A percentile compares a stretch with the other conserved stretches of the same genome.
phyloP scores from a whole-genome alignment of 306 rosid genomes.

The Dalbergia cochinchinensis region DNA sequence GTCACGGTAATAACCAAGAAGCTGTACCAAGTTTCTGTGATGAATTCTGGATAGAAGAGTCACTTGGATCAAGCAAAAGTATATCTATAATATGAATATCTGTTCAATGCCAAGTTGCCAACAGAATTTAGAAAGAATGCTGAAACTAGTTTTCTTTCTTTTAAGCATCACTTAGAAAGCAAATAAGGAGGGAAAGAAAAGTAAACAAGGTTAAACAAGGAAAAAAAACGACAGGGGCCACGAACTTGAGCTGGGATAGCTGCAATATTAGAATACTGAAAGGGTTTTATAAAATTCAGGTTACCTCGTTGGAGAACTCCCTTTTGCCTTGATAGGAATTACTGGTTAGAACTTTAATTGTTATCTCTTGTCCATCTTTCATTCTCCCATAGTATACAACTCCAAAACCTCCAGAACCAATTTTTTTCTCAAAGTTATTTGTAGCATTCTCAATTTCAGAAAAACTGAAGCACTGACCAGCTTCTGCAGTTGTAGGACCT shows the following conservation, averaged over 20 bases:
- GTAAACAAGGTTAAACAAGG: not conserved
- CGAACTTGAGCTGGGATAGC: slow-evolving; percentile 10
- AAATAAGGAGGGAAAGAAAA: slow-evolving; percentile 1
- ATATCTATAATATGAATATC: not conserved
- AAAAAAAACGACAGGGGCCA: not conserved
- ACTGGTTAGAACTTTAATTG: slow-evolving; percentile 84
- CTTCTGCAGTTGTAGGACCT: slow-evolving; percentile 67
- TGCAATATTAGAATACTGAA: slow-evolving; percentile 27
- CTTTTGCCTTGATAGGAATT: slow-evolving; percentile 94
- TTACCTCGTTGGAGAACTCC: slow-evolving; percentile 95
- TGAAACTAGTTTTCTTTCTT: slow-evolving; percentile 13
- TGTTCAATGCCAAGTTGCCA: not conserved
- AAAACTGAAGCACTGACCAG: slow-evolving; percentile 77
- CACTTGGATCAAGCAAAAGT: slow-evolving; percentile 65
- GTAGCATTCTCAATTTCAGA: slow-evolving; percentile 82
- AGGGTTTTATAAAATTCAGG: slow-evolving; percentile 45
- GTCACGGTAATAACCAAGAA: too few relatives aligned
- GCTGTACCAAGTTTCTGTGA: too few relatives aligned
- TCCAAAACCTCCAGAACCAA: slow-evolving; percentile 98
- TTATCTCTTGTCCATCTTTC: slow-evolving; percentile 87
- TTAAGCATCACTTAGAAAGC: not conserved
- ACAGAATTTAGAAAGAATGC: slow-evolving; percentile 16
- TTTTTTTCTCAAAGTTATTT: slow-evolving; percentile 75
- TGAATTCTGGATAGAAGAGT: slow-evolving; percentile 93
- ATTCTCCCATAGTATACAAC: slow-evolving; percentile 84